phyloP scores from a whole-genome alignment of 2,329 filamentous ascomycete genomes.

The Arthrobotrys sinensis region DNA sequence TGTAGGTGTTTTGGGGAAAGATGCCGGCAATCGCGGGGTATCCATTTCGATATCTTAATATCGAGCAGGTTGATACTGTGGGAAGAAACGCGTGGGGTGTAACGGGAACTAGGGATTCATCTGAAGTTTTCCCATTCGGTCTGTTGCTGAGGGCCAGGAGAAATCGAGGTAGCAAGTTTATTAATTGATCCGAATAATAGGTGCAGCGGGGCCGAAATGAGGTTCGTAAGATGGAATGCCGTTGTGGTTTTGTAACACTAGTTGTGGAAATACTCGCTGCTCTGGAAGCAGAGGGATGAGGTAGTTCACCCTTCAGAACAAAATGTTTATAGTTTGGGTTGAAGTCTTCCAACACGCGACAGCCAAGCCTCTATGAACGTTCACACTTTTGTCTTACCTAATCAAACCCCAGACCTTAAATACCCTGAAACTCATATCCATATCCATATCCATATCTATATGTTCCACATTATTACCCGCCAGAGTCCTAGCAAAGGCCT shows the following conservation, averaged over 20 bases:
- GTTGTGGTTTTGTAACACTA: neutral
- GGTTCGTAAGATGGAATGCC: too few species aligned
- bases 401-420: neutral
- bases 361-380: constrained; percentile 2
- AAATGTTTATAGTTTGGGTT: constrained; percentile 16
- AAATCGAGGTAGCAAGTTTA: neutral
- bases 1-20: constrained; percentile 54
- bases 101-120: constrained; percentile 15
- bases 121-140: constrained; percentile 14
- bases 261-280: neutral
- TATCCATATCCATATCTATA: too few species aligned
- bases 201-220: neutral
- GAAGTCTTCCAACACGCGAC: constrained; percentile 17
- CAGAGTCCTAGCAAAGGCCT: neutral
- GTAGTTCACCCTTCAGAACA: too few species aligned
- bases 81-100: constrained; percentile 20
- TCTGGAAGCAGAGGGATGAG: neutral
- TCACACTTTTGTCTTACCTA: neutral
- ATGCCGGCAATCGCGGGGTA: constrained; percentile 51
- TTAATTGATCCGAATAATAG: neutral
- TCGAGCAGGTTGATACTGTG: neutral
- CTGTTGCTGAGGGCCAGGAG: neutral
- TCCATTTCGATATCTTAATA: constrained; percentile 28
- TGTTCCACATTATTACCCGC: too few species aligned
- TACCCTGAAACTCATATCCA: too few species aligned